Percentiles rank a stretch among this genome's conserved stretches.
These are phyloP conservation scores for Pyrenopolyporus hunteri DNA, from an alignment of 495 filamentous ascomycete genomes.

Conservation along the genomic window DNA sequence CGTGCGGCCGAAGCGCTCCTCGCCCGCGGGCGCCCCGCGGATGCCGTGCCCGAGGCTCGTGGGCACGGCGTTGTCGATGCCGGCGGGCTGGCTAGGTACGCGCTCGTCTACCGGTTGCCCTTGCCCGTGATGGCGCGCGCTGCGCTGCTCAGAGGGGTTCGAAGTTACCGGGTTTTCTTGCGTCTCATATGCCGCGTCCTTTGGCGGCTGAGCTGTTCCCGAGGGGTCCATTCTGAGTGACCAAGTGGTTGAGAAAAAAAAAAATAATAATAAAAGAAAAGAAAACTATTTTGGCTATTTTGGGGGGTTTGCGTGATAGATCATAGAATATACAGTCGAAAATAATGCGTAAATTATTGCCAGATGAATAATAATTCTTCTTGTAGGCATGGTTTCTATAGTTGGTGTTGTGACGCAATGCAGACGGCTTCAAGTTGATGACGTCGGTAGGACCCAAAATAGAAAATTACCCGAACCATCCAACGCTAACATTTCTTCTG, in stretches of 20 bases:
- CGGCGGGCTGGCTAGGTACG: conserved; percentile 21
- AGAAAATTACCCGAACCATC: conserved; percentile 3
- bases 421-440: conserved; percentile 17
- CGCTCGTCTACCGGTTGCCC: conserved; percentile 38
- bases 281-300: too few relatives aligned
- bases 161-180: conserved; percentile 57
- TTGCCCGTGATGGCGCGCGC: conserved; percentile 36
- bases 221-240: conserved; percentile 42
- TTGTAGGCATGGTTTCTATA: too few relatives aligned
- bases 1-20: conserved; percentile 34
- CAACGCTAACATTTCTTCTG: neutral
- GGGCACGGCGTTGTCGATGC: conserved; percentile 39
- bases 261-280: neutral
- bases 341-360: neutral
- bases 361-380: too few relatives aligned
- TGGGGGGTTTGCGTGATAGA: too few relatives aligned
- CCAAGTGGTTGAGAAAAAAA: too few relatives aligned
- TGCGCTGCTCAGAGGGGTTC: conserved; percentile 54
- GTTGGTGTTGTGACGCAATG: conserved; percentile 22
- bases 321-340: too few relatives aligned
- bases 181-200: conserved; percentile 57
- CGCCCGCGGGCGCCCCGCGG: conserved; percentile 39
- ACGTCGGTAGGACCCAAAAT: conserved; percentile 20
- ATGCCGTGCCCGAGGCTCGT: conserved; percentile 48
- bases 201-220: conserved; percentile 57